Evolutionary conservation across 31 red algal species (phyloP).

Genomic region (Asparagopsis taxiformis): DNA sequence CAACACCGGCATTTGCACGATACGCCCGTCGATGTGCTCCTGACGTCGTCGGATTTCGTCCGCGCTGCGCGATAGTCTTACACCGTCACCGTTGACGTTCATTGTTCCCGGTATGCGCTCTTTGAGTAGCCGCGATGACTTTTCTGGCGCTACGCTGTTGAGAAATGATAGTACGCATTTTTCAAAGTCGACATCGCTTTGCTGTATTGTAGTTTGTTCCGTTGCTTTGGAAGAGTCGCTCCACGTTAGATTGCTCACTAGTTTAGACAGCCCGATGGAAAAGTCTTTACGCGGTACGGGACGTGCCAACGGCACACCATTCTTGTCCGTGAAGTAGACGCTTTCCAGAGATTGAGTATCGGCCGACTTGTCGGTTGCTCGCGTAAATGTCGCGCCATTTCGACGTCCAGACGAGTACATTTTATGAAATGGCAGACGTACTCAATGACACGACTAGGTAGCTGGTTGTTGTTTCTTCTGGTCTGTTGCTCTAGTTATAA

Average conservation of each 20-base stretch:
- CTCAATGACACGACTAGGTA: too few species aligned
- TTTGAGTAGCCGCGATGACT: neutral
- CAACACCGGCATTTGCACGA: slow-evolving; percentile 33
- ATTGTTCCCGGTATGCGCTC: slow-evolving; percentile 9
- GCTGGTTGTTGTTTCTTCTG: too few species aligned
- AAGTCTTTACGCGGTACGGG: neutral
- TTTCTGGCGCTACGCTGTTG: neutral
- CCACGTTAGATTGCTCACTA: neutral
- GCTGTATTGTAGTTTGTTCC: neutral
- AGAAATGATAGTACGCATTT: neutral
- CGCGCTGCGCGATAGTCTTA: neutral
- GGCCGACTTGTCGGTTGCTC: neutral
- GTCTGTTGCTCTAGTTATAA: too few species aligned
- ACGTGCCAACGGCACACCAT: neutral
- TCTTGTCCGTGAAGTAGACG: neutral
- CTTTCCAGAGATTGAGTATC: neutral
- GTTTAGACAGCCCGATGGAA: neutral
- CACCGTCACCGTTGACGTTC: neutral
- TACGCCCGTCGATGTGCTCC: slow-evolving; percentile 19
- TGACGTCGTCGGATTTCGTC: slow-evolving; percentile 10
- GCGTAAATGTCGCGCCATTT: neutral
- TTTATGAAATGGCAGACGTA: too few species aligned
- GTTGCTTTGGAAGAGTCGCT: neutral
- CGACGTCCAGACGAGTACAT: neutral
- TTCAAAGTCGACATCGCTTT: slow-evolving; percentile 8